phyloP scores from a whole-genome alignment of 2,329 filamentous ascomycete genomes.

The Colletotrichum melonis region DNA sequence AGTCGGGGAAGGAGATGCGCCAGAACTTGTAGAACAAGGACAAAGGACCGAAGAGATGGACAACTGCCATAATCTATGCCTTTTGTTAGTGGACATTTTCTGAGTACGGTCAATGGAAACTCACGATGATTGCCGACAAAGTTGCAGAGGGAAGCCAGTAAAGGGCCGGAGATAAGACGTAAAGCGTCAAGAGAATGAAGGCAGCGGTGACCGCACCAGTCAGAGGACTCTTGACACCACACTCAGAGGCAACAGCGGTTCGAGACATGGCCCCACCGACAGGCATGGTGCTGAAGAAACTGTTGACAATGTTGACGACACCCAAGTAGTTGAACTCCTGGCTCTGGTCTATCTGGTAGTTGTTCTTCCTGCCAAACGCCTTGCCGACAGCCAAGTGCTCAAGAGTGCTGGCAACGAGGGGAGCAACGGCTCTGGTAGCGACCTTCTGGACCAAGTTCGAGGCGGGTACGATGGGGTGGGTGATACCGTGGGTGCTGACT shows the following conservation, averaged over 20 bases:
- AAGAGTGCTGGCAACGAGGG: conserved; percentile 70
- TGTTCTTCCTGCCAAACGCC: conserved; percentile 70
- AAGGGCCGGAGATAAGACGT: conserved; percentile 68
- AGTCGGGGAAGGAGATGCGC: conserved; percentile 73
- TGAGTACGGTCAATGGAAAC: conserved; percentile 37
- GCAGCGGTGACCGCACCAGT: conserved; percentile 70
- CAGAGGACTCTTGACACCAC: conserved; percentile 70
- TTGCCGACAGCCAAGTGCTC: conserved; percentile 75
- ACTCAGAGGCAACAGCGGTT: conserved; percentile 75
- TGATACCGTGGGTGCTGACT: conserved; percentile 65
- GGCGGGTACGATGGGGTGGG: conserved; percentile 61
- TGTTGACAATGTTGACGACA: conserved; percentile 71
- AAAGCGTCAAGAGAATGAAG: conserved; percentile 72
- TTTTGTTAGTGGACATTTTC: neutral
- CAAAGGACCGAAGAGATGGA: conserved; percentile 28
- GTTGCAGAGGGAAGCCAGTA: conserved; percentile 77
- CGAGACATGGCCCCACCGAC: conserved; percentile 75
- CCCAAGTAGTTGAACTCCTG: conserved; percentile 75
- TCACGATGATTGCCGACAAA: conserved; percentile 74
- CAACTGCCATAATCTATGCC: conserved; percentile 26
- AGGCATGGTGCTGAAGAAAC: conserved; percentile 73
- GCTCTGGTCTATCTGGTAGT: conserved; percentile 72
- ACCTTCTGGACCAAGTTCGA: conserved; percentile 44
- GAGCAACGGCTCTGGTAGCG: conserved; percentile 65
- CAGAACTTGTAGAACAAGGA: conserved; percentile 73